Base-by-base conservation (phyloP, 768 basidiomycete species). In the Lactarius vividus region DNA sequence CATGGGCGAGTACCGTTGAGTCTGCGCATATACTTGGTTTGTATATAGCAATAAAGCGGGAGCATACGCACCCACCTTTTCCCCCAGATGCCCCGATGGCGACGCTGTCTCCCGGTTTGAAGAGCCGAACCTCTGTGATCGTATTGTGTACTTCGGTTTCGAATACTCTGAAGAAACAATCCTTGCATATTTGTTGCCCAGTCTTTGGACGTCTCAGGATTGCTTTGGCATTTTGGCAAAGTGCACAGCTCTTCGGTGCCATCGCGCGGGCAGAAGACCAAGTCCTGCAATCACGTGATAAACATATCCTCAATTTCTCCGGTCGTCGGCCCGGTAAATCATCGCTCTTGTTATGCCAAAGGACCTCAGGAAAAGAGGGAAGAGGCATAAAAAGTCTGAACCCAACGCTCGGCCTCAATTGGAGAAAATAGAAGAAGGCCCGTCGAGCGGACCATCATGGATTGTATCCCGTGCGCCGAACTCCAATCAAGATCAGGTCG, bases 101-200 rank as follows among this genome's bases (percentile, higher is more conserved):
- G 44, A 99, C 94, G 69, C 86, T 82, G 78, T 99, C 94, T 39
- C 96, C 94, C 13, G 86, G 81, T 73, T 86, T 87, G 82, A 99
- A 99, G 4, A 99, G 81, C 62, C 80, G 80, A 13, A 92, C 85
- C 72, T 92, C 84, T 7, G 81, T 87, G 74, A 98, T 98, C 1
- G 97, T 98, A 74, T 96, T 90, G 79, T 99, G 97, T 33, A 99
- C 89, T 75, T 99, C 97, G 0, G 94, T 96, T 81, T 99, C 97
- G 72, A 99, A 99, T 46, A 98, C 95, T 70, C 87, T 87, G 80
- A 94, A 99, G 79, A 96, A 97, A 75, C 97, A 99, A 44, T 90
- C 87, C 76, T 89, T 91, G 82, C 97, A 99, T 66, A 98, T 95
- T 75, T 95, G 94, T 73, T 98, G 96, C 0, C 94, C 94, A 1